Conservation (phyloP, 2,329 filamentous ascomycete genomes). For the Cladosporium halotolerans region DNA sequence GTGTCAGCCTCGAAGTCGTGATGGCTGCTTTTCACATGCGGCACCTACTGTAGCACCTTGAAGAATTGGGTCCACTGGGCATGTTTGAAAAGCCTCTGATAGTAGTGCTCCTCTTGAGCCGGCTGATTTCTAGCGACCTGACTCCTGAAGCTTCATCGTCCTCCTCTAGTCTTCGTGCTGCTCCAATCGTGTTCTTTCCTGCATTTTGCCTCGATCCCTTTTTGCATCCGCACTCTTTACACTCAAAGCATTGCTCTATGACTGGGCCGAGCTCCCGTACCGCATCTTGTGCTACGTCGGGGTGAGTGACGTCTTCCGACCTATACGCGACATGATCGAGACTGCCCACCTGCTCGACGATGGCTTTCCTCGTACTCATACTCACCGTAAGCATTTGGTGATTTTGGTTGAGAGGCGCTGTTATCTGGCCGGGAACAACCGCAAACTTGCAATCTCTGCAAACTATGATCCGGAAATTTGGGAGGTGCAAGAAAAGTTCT, state of each 20-base stretch:
- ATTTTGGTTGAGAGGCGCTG: neutral
- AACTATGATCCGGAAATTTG: neutral
- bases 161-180: neutral
- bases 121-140: neutral
- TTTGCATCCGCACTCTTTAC: neutral
- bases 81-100: neutral
- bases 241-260: no score
- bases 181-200: neutral
- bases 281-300: no score
- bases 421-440: neutral
- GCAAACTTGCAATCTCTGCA: no score
- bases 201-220: neutral
- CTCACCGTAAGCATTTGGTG: neutral
- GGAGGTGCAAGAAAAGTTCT: no score
- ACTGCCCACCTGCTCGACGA: no score
- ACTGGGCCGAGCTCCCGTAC: no score
- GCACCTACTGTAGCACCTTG: neutral
- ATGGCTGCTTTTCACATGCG: neutral
- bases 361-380: no score
- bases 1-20: neutral
- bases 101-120: neutral
- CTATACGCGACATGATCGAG: neutral
- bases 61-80: neutral
- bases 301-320: neutral
- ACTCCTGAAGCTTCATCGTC: neutral